These are phyloP conservation scores for Trametes coccinea DNA, from an alignment of 768 basidiomycete species.

Conservation along the genomic window DNA sequence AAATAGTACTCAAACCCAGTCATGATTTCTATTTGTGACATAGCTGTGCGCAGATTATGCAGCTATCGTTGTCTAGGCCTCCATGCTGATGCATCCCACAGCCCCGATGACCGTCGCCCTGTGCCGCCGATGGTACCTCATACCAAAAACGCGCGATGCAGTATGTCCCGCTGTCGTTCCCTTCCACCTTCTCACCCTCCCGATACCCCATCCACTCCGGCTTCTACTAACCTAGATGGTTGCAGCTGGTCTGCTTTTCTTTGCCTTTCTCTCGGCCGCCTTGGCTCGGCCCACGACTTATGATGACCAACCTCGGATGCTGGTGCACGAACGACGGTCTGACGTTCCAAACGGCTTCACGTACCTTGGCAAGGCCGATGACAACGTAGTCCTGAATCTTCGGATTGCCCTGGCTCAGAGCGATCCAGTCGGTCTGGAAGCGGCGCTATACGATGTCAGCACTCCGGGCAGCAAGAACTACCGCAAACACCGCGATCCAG, in stretches of 20 bases:
- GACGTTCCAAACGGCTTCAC: constrained; percentile 33
- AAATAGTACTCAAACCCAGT: no score
- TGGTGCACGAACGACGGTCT: constrained; percentile 32
- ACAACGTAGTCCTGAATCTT: constrained; percentile 31
- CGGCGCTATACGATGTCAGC: constrained; percentile 35
- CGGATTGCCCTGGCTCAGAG: constrained; percentile 37
- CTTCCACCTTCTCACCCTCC: no score
- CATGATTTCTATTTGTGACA: no score
- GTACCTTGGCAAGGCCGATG: constrained; percentile 28
- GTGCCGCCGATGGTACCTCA: no score
- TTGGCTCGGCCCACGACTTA: constrained; percentile 24
- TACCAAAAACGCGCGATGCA: no score
- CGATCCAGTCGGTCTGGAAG: constrained; percentile 35
- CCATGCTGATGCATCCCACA: no score
- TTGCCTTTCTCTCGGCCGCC: constrained; percentile 18
- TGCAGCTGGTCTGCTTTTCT: constrained; percentile 20
- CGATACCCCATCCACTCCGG: no score
- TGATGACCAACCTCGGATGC: constrained; percentile 7
- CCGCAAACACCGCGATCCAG: constrained; percentile 34
- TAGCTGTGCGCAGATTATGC: no score
- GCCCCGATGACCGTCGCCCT: no score
- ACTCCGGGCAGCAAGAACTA: constrained; percentile 33
- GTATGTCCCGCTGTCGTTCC: no score
- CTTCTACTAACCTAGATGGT: constrained; percentile 15
- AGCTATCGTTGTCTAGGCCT: no score